These are phyloP conservation scores for Pseudofabraea citricarpa DNA, from an alignment of 2,329 filamentous ascomycete species.

Conservation along the genomic window DNA sequence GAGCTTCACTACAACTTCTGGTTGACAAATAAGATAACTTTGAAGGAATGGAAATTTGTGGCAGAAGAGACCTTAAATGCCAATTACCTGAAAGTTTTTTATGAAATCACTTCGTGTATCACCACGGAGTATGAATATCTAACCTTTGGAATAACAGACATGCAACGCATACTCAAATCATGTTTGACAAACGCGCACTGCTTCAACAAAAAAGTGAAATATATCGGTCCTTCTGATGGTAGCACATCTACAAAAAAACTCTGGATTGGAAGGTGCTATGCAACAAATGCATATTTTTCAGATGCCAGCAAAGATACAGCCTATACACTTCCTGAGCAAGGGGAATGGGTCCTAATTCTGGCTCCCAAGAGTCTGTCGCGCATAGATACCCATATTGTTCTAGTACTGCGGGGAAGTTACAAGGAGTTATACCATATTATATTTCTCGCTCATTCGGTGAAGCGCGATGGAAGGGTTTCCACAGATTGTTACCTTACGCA, in stretches of 20 bases:
- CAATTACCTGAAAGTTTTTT: background rate
- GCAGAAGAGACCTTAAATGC: background rate
- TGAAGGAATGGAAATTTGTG: background rate
- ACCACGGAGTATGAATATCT: background rate
- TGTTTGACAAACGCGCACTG: background rate
- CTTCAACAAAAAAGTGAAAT: background rate
- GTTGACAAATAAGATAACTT: background rate
- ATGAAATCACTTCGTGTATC: background rate
- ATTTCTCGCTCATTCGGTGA: background rate
- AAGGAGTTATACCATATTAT: background rate
- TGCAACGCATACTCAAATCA: background rate
- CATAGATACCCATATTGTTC: background rate
- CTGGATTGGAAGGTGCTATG: background rate
- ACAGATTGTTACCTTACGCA: background rate
- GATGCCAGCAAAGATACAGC: background rate
- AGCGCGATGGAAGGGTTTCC: background rate
- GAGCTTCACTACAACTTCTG: background rate
- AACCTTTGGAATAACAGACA: background rate
- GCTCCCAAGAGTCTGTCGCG: background rate
- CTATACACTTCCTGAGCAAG: background rate
- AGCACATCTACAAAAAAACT: background rate
- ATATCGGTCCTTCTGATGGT: background rate
- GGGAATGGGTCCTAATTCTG: background rate
- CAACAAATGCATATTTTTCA: background rate
- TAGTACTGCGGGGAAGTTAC: background rate